Percentiles rank a stretch among this genome's conserved stretches.
phyloP scores from a whole-genome alignment of 768 basidiomycete genomes.

The Mycena floridula region DNA sequence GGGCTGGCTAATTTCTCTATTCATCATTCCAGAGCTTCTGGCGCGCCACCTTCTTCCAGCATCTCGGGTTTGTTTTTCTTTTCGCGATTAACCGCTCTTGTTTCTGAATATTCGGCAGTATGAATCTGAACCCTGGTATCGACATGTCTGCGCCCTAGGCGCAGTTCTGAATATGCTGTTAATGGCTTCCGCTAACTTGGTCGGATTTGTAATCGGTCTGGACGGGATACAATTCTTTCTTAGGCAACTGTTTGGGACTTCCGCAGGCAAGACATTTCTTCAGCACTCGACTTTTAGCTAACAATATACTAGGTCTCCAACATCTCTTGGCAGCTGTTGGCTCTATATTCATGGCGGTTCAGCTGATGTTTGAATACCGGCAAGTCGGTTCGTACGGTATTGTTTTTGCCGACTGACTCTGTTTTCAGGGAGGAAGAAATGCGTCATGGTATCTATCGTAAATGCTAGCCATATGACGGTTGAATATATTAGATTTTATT shows the following conservation, averaged over 20 bases:
- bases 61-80: slow-evolving; percentile 46
- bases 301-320: slow-evolving; percentile 40
- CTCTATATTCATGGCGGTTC: slow-evolving; percentile 75
- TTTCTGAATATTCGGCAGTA: slow-evolving; percentile 39
- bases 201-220: slow-evolving; percentile 89
- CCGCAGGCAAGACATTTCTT: slow-evolving; percentile 44
- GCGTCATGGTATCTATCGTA: slow-evolving; percentile 51
- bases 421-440: slow-evolving; percentile 63
- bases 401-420: slow-evolving; percentile 3
- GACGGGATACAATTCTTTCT: slow-evolving; percentile 74
- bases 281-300: background rate
- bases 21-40: slow-evolving; percentile 81
- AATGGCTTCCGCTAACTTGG: slow-evolving; percentile 90
- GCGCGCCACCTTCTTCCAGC: slow-evolving; percentile 56
- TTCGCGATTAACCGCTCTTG: background rate
- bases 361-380: slow-evolving; percentile 97
- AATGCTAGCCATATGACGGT: too few species aligned
- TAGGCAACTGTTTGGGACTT: slow-evolving; percentile 53
- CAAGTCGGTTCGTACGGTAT: slow-evolving; percentile 25
- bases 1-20: slow-evolving; percentile 94
- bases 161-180: slow-evolving; percentile 79
- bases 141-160: slow-evolving; percentile 79
- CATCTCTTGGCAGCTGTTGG: slow-evolving; percentile 58
- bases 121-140: slow-evolving; percentile 66
- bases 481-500: too few species aligned